These are phyloP conservation scores for Acacia acuminata DNA, from an alignment of 306 rosid species.

Conservation along the genomic window DNA sequence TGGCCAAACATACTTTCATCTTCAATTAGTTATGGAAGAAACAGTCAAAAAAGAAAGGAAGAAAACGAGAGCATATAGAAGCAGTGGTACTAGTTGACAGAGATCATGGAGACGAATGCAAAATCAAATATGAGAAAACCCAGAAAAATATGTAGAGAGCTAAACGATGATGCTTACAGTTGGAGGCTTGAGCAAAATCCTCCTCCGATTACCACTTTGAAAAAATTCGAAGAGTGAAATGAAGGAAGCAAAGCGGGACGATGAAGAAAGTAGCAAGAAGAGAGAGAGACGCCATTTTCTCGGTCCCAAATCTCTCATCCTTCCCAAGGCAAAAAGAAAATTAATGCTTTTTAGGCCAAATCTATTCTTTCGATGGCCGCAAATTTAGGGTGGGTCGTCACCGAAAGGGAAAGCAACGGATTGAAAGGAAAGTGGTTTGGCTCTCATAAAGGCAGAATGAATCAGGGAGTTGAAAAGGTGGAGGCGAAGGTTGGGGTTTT, in stretches of 20 bases:
- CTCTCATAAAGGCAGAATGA: conserved; percentile 13
- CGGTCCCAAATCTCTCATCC: conserved; percentile 3
- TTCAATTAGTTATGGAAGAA: neutral
- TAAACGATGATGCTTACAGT: neutral
- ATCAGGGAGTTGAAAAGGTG: neutral
- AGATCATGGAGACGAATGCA: neutral
- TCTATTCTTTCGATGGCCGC: neutral
- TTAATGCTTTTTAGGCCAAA: neutral
- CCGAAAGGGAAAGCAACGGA: neutral
- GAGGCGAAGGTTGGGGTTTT: no score
- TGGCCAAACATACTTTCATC: neutral
- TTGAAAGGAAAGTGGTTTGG: neutral
- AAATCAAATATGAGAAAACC: neutral
- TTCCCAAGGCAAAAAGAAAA: neutral
- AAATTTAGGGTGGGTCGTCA: neutral
- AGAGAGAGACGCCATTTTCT: neutral
- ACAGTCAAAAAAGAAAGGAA: neutral
- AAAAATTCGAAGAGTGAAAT: neutral
- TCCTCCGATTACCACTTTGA: neutral
- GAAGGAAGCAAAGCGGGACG: conserved; percentile 13
- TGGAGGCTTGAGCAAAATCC: conserved; percentile 18
- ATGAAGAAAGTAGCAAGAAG: conserved; percentile 2
- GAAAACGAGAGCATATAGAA: neutral
- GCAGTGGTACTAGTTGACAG: neutral
- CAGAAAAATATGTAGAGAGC: neutral